Base-by-base conservation (phyloP, 306 rosid genomes). In the Oxytropis ochrocephala region DNA sequence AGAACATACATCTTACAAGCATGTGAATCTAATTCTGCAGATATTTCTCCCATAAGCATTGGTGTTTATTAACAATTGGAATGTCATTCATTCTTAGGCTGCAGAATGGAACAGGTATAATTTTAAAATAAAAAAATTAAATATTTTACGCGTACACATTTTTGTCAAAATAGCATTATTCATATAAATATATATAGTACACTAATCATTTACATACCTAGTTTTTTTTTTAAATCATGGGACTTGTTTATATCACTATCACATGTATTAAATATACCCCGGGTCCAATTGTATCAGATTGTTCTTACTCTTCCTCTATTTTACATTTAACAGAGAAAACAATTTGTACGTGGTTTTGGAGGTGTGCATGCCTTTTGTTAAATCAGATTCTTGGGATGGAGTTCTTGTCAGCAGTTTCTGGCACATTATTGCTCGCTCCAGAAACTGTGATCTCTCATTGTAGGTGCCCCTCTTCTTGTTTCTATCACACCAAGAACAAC, bases 1-100 rank as follows among this genome's bases (percentile, higher is more conserved):
- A 86, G 78, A 13, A 84, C 85, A 68, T 74, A 86, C 89, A 86
- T 89, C 73, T 80, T 82, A 69, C 91, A 88, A 57, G 82, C 88
- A 72, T 86, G 96, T 10, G 91, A 75, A 39, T 75, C 85, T 62
- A 86, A 49, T n/a, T 72, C 13, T 3, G 75, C 86, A 7, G 81
- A 77, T 7, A 86, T 77, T 56, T 69, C 51, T 21, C 54, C 85
- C 90, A 2, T 91, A 91, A 60, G 86, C 99, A 2, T 55, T 83
- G 80, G 85, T 90, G 61, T 91, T 94, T 74, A 72, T 89, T 35
- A 86, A 87, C 64, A 94, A 94, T 69, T 94, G 97, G 84, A 91
- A 94, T 77, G 97, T 94, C 50, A 87, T 94, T 78, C 89, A n/a
- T n/a, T n/a, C n/a, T n/a, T n/a, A n/a, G n/a, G n/a, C n/a, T n/a